A percentile compares a stretch with the other conserved stretches of the same genome.
Evolutionary conservation across 2,329 filamentous ascomycete genomes (phyloP).

Genomic region (Cladophialophora bantiana): DNA sequence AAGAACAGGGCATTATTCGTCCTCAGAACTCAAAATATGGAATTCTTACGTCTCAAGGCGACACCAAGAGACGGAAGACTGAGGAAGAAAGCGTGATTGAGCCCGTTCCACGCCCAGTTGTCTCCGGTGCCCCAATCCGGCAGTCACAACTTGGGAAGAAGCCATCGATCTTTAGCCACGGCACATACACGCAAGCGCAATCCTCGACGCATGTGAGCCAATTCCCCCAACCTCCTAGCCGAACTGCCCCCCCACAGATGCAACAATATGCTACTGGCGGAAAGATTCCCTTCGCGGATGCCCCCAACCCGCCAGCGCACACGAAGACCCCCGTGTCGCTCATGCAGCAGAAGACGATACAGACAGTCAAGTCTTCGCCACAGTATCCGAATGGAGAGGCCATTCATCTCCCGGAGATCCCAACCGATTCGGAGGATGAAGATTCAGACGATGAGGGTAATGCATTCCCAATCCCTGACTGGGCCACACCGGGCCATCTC

Average conservation of each 20-base stretch:
- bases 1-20: slow-evolving; percentile 62
- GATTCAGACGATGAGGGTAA: slow-evolving; percentile 67
- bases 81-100: slow-evolving; percentile 72
- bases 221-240: slow-evolving; percentile 69
- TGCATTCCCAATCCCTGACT: slow-evolving; percentile 73
- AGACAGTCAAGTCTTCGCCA: slow-evolving; percentile 65
- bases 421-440: slow-evolving; percentile 91
- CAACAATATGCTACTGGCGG: slow-evolving; percentile 79
- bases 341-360: slow-evolving; percentile 40
- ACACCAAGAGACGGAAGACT: slow-evolving; percentile 81
- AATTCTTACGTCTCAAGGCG: slow-evolving; percentile 68
- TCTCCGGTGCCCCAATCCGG: slow-evolving; percentile 78
- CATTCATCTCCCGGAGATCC: slow-evolving; percentile 92
- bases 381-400: slow-evolving; percentile 87
- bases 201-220: slow-evolving; percentile 67
- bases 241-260: slow-evolving; percentile 79
- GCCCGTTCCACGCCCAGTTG: slow-evolving; percentile 69
- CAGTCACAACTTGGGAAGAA: slow-evolving; percentile 76
- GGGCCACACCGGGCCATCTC: slow-evolving; percentile 88
- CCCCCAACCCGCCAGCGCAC: slow-evolving; percentile 68
- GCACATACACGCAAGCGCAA: slow-evolving; percentile 49
- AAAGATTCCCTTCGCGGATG: slow-evolving; percentile 87
- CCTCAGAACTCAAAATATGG: slow-evolving; percentile 49
- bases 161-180: slow-evolving; percentile 50
- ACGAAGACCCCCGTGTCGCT: slow-evolving; percentile 45